Conservation (phyloP, 176 grass and related monocot species). For the Triticum turgidum region DNA sequence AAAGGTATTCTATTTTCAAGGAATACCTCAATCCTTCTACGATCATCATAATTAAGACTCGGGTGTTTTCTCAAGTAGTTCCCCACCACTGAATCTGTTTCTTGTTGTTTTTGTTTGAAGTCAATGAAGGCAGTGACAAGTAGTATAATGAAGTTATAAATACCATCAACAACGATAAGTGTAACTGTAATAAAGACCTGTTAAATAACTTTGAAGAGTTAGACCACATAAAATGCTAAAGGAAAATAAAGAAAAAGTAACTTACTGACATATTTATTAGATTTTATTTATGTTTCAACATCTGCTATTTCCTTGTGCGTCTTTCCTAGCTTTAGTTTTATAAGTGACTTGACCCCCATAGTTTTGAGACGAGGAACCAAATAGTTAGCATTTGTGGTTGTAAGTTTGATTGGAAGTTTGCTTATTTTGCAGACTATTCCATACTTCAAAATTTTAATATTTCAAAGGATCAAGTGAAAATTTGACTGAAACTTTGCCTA, state of each 20-base stretch:
- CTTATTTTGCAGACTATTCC: no score
- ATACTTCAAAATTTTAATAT: no score
- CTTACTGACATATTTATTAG: background rate
- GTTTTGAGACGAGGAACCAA: background rate
- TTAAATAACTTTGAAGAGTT: background rate
- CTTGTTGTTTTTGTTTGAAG: conserved; percentile 35
- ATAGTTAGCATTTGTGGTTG: background rate
- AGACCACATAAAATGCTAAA: background rate
- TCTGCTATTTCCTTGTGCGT: background rate
- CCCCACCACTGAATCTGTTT: conserved; percentile 7
- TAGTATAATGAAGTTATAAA: conserved; percentile 51
- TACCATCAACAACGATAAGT: conserved; percentile 51
- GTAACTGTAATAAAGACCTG: conserved; percentile 14
- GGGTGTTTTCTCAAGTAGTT: conserved; percentile 32
- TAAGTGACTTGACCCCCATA: background rate
- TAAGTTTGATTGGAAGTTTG: no score
- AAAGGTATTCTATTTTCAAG: conserved; percentile 20
- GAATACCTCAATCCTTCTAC: conserved; percentile 46
- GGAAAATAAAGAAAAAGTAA: background rate
- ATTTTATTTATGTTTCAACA: background rate
- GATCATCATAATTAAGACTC: conserved; percentile 63
- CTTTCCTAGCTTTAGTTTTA: background rate
- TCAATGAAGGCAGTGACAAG: conserved; percentile 15
- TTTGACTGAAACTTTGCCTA: background rate
- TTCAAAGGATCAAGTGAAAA: no score